A percentile compares a stretch with the other conserved stretches of the same genome.
These are phyloP conservation scores for Homolaphlyctis polyrhiza DNA, from an alignment of 371 early-diverging fungal genomes.

Conservation along the genomic window DNA sequence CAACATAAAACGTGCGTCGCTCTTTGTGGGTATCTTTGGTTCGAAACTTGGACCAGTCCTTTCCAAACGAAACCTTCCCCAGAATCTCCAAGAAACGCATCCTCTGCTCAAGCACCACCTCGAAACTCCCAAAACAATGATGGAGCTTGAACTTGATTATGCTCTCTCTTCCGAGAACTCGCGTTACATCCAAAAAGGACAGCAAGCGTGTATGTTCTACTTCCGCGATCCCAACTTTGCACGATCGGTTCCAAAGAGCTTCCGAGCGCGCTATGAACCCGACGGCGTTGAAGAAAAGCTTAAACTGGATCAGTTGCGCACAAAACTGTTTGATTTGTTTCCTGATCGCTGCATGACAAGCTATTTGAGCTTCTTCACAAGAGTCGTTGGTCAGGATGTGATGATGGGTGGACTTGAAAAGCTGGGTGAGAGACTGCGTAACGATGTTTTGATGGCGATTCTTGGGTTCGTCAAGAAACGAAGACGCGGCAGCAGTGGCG, in stretches of 20 bases:
- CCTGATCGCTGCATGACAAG: background rate
- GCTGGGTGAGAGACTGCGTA: background rate
- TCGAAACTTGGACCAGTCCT: slow-evolving; percentile 3
- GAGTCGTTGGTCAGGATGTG: slow-evolving; percentile 7
- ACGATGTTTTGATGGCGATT: background rate
- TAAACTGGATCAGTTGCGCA: background rate
- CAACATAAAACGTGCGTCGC: slow-evolving; percentile 5
- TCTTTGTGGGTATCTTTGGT: slow-evolving; percentile 9
- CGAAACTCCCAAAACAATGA: background rate
- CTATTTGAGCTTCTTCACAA: slow-evolving; percentile 7
- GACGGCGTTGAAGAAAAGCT: background rate
- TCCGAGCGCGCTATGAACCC: slow-evolving; percentile 11
- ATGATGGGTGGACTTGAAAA: slow-evolving; percentile 13
- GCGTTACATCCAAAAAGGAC: background rate
- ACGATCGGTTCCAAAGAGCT: slow-evolving; percentile 15
- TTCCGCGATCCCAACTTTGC: slow-evolving; percentile 13
- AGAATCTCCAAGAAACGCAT: background rate
- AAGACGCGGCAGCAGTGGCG: background rate
- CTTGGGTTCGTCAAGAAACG: slow-evolving; percentile 1
- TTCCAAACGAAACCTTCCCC: background rate
- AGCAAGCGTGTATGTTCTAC: slow-evolving; percentile 8
- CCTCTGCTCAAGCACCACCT: background rate
- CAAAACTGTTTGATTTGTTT: background rate
- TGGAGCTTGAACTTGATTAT: slow-evolving; percentile 8
- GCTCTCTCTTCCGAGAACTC: background rate